These are phyloP conservation scores for Chytriomyces confervae DNA, from an alignment of 192 early-diverging fungal genomes.

Conservation along the genomic window DNA sequence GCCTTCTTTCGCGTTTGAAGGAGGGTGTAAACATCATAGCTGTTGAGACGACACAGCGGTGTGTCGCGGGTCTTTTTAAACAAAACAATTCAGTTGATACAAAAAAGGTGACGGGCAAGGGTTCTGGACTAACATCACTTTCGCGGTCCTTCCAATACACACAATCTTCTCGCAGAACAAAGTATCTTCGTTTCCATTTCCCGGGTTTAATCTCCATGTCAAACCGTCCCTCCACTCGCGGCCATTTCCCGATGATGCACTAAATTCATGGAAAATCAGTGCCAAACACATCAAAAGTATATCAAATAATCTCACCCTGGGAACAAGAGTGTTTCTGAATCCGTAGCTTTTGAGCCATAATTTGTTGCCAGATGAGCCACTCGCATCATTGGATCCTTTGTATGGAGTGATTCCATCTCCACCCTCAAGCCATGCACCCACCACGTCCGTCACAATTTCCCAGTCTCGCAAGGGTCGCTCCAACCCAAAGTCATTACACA, in stretches of 20 bases:
- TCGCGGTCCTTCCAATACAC: slow-evolving; percentile 73
- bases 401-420: background rate
- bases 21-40: slow-evolving; percentile 86
- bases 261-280: slow-evolving; percentile 36
- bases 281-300: background rate
- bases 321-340: slow-evolving; percentile 62
- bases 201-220: slow-evolving; percentile 79
- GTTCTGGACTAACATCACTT: slow-evolving; percentile 47
- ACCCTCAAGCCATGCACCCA: slow-evolving; percentile 65
- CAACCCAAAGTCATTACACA: slow-evolving; percentile 82
- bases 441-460: slow-evolving; percentile 81
- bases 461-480: slow-evolving; percentile 91
- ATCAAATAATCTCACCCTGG: slow-evolving; percentile 52
- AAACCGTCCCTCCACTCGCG: slow-evolving; percentile 67
- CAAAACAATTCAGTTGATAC: background rate
- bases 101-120: background rate
- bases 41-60: slow-evolving; percentile 60
- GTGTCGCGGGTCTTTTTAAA: slow-evolving; percentile 31
- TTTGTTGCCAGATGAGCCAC: slow-evolving; percentile 63
- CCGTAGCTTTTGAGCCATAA: slow-evolving; percentile 78
- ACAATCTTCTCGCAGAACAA: slow-evolving; percentile 67
- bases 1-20: slow-evolving; percentile 66
- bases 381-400: slow-evolving; percentile 63
- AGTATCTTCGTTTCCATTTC: slow-evolving; percentile 84
- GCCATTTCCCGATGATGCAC: slow-evolving; percentile 51